Percentiles rank a stretch among this genome's conserved stretches.
Evolutionary conservation across 352 stramenopile species (phyloP).

Genomic region (Pythium phragmitis): DNA sequence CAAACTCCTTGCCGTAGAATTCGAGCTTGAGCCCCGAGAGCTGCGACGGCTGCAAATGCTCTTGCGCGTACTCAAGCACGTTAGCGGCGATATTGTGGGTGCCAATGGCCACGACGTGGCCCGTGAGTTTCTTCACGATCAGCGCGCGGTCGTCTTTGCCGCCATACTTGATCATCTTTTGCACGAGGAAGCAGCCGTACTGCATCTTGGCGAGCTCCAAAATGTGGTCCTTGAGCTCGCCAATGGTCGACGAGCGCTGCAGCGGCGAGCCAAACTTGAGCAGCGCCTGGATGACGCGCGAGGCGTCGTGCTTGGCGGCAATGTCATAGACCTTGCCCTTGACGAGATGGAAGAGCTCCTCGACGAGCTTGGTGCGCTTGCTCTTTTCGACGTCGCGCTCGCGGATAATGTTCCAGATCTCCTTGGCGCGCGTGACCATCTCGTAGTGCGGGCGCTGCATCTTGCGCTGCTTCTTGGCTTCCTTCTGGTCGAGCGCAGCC

Average conservation of each 20-base stretch:
- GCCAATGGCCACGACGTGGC: constrained; percentile 90
- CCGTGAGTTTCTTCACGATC: constrained; percentile 92
- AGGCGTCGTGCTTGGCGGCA: constrained; percentile 95
- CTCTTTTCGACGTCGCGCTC: constrained; percentile 80
- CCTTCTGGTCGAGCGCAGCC: constrained; percentile 85
- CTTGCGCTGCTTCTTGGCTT: constrained; percentile 93
- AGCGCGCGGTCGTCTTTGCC: constrained; percentile 68
- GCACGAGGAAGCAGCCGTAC: constrained; percentile 96
- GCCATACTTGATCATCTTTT: constrained; percentile 97
- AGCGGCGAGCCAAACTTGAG: constrained; percentile 92
- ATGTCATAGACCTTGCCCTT: constrained; percentile 94
- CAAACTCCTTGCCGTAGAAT: constrained; percentile 89
- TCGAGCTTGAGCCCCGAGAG: constrained; percentile 85
- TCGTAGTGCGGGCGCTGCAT: constrained; percentile 94
- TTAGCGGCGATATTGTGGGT: constrained; percentile 95
- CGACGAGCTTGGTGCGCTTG: constrained; percentile 84
- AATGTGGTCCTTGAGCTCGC: constrained; percentile 92
- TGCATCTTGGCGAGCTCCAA: constrained; percentile 94
- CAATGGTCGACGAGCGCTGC: constrained; percentile 85
- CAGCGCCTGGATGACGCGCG: constrained; percentile 93
- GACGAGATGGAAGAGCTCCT: constrained; percentile 91
- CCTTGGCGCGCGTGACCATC: constrained; percentile 91
- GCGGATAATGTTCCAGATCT: constrained; percentile 95
- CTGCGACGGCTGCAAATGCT: constrained; percentile 84
- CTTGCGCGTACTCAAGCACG: constrained; percentile 91